Evolutionary conservation across 225 moss, liverwort and hornwort species (phyloP).

Genomic region (Neckera pumila): DNA sequence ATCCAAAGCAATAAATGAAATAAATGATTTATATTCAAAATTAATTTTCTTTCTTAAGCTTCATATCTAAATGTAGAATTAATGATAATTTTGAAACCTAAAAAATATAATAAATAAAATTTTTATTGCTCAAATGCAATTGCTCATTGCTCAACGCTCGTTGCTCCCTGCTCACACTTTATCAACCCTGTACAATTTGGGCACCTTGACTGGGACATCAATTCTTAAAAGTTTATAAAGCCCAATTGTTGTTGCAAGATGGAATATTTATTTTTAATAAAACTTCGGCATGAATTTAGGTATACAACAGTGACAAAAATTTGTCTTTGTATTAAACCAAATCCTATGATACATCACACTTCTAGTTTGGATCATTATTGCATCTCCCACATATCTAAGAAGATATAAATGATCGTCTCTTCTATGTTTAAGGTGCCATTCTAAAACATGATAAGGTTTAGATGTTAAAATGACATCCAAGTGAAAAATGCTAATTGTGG

Average conservation of each 20-base stretch:
- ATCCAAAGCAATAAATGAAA: too few relatives aligned
- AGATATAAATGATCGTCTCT: background rate
- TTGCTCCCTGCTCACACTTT: too few relatives aligned
- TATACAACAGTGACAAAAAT: background rate
- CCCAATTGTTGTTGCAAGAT: background rate
- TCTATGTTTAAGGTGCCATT: fast-evolving
- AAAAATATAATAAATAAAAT: too few relatives aligned
- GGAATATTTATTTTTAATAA: too few relatives aligned
- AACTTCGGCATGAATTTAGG: too few relatives aligned
- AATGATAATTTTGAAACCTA: too few relatives aligned
- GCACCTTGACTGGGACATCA: fast-evolving
- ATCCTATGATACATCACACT: background rate
- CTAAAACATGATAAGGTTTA: background rate
- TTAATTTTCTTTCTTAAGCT: too few relatives aligned
- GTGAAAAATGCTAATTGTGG: background rate
- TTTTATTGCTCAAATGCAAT: too few relatives aligned
- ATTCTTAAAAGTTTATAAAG: background rate
- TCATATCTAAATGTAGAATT: too few relatives aligned
- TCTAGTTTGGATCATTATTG: background rate
- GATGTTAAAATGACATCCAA: background rate
- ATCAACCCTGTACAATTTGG: background rate
- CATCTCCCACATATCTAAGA: background rate
- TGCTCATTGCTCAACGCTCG: too few relatives aligned
- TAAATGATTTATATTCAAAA: too few relatives aligned
- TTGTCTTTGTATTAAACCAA: background rate